A percentile compares a stretch with the other conserved stretches of the same genome.
Evolutionary conservation across 1,284 basidiomycete genomes (phyloP).

Genomic region (Veloboletus limbatus): DNA sequence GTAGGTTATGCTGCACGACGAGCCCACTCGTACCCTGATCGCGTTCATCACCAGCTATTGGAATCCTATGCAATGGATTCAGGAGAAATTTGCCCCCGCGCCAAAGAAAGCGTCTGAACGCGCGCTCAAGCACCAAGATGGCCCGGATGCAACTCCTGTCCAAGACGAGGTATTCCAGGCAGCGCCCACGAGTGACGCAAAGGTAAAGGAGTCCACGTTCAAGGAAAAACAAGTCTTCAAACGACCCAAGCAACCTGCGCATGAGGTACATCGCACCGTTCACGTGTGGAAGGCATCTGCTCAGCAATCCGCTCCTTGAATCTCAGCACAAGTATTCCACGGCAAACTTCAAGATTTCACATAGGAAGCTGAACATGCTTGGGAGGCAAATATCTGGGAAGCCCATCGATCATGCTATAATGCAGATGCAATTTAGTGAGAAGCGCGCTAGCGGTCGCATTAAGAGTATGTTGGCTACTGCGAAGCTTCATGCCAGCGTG

Average conservation of each 20-base stretch:
- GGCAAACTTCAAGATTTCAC: conserved; percentile 89
- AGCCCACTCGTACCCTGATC: conserved; percentile 3
- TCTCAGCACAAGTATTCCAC: conserved; percentile 87
- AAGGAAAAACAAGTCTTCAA: conserved; percentile 13
- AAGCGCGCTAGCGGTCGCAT: conserved; percentile 86
- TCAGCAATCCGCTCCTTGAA: conserved; percentile 7
- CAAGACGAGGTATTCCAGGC: conserved; percentile 27
- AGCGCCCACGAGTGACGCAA: conserved; percentile 5
- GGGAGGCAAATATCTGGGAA: conserved; percentile 85
- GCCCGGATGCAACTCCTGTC: conserved; percentile 27
- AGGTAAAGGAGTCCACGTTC: not conserved
- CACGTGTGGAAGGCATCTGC: not conserved
- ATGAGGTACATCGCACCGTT: conserved; percentile 19
- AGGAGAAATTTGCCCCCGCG: conserved; percentile 51
- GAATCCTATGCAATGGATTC: conserved; percentile 64
- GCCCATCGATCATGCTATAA: conserved; percentile 90
- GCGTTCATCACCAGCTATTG: conserved; percentile 34
- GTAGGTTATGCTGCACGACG: conserved; percentile 34
- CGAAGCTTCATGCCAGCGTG: conserved; percentile 80
- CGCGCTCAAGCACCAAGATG: conserved; percentile 49
- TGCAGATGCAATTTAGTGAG: conserved; percentile 95
- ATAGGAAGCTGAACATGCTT: conserved; percentile 88
- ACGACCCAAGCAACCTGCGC: conserved; percentile 24
- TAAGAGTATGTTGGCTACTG: conserved; percentile 85
- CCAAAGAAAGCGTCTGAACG: conserved; percentile 38